A percentile compares a stretch with the other conserved stretches of the same genome.
phyloP scores from a whole-genome alignment of 768 basidiomycete genomes.

The Phallus indusiatus region DNA sequence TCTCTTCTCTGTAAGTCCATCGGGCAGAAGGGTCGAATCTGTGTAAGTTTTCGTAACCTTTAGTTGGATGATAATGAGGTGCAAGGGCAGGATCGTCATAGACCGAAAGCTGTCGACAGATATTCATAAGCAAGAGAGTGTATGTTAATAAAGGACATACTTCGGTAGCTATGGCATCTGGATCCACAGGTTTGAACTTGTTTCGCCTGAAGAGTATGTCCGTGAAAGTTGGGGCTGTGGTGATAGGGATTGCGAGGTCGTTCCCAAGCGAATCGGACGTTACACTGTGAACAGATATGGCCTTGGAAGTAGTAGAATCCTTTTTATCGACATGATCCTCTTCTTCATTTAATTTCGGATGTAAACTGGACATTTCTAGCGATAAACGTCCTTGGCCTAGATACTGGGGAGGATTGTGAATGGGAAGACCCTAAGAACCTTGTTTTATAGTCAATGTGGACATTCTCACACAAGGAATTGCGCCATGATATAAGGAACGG shows the following conservation, averaged over 20 bases:
- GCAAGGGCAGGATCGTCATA: conserved; percentile 41
- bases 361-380: too few relatives aligned
- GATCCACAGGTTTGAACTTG: conserved; percentile 13
- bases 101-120: conserved; percentile 31
- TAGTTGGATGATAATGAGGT: conserved; percentile 39
- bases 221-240: background rate
- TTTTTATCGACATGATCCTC: too few relatives aligned
- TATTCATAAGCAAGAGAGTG: background rate
- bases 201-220: conserved; percentile 4
- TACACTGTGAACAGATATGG: too few relatives aligned
- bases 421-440: too few relatives aligned
- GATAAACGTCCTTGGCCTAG: too few relatives aligned
- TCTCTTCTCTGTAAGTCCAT: conserved; percentile 53
- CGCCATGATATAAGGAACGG: too few relatives aligned
- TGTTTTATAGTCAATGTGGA: too few relatives aligned
- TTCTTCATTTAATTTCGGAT: too few relatives aligned
- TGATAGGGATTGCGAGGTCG: background rate
- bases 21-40: conserved; percentile 47
- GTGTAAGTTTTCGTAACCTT: conserved; percentile 44
- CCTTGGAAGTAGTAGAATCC: too few relatives aligned
- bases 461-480: too few relatives aligned
- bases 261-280: too few relatives aligned
- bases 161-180: conserved; percentile 33
- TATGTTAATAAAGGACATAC: background rate
- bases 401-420: too few relatives aligned